phyloP scores from a whole-genome alignment of 2,329 filamentous ascomycete species.

The Alternaria incomplexa region DNA sequence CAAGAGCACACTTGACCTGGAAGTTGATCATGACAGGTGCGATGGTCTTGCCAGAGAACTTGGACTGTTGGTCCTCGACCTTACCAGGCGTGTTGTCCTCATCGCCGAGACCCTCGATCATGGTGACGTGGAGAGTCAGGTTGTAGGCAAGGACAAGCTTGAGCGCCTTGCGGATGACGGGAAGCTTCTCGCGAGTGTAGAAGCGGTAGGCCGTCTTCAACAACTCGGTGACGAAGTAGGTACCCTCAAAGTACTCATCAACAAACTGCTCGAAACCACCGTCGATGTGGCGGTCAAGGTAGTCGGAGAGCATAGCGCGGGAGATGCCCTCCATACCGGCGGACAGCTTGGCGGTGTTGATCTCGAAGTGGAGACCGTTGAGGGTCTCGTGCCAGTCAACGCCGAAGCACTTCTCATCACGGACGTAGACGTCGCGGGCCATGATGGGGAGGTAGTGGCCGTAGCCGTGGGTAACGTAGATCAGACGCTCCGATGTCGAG shows the following conservation, averaged over 20 bases:
- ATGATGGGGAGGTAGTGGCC: conserved; percentile 91
- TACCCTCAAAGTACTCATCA: conserved; percentile 95
- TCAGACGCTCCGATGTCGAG: conserved; percentile 64
- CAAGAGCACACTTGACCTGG: conserved; percentile 96
- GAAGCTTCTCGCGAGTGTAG: conserved; percentile 85
- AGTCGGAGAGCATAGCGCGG: conserved; percentile 80
- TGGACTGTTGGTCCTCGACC: conserved; percentile 85
- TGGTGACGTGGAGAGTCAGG: conserved; percentile 89
- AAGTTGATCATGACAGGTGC: conserved; percentile 99
- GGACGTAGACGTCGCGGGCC: conserved; percentile 91
- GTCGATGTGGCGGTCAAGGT: conserved; percentile 94
- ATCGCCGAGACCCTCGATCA: conserved; percentile 86
- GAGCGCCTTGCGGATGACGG: conserved; percentile 91
- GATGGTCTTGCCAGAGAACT: conserved; percentile 86
- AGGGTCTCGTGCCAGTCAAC: conserved; percentile 91
- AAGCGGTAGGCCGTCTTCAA: conserved; percentile 95
- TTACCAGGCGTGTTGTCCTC: conserved; percentile 81
- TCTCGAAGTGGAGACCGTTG: conserved; percentile 79
- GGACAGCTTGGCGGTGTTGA: conserved; percentile 86
- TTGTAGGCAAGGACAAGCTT: conserved; percentile 97
- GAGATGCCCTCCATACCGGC: conserved; percentile 89
- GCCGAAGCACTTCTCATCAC: conserved; percentile 89
- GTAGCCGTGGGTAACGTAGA: conserved; percentile 97
- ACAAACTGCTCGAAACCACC: conserved; percentile 91
- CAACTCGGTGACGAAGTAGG: conserved; percentile 92